A percentile compares a stretch with the other conserved stretches of the same genome.
Conservation (phyloP, 192 early-diverging fungal genomes). For the Coemansia sp. region DNA sequence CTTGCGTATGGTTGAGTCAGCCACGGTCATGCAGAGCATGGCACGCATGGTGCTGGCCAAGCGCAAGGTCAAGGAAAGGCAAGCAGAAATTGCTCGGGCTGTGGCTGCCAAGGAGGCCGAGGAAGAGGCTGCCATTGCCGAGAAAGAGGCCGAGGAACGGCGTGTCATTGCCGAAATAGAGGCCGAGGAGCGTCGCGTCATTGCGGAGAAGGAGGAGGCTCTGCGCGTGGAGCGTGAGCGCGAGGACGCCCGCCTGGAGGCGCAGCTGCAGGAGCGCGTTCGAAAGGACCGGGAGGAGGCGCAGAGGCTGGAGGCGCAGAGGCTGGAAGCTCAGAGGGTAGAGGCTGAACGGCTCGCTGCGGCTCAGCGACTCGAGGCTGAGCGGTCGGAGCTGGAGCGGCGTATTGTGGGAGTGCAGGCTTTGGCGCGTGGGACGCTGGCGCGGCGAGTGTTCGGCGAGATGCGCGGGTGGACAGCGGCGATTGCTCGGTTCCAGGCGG, state of each 20-base stretch:
- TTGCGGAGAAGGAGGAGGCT: constrained; percentile 5
- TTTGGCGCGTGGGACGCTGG: constrained; percentile 57
- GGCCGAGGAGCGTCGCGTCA: constrained; percentile 1
- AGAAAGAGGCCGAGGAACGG: constrained; percentile 11
- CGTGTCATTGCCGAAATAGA: constrained; percentile 22
- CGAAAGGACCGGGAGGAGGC: constrained; percentile 13
- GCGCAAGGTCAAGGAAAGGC: constrained; percentile 22
- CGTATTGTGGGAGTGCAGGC: constrained; percentile 57
- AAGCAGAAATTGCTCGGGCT: constrained; percentile 7
- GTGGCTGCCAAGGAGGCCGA: constrained; percentile 2
- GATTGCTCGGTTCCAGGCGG: constrained; percentile 48
- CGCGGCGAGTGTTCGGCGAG: constrained; percentile 54
- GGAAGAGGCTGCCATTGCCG: neutral
- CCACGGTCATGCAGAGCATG: constrained; percentile 55
- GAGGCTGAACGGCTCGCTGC: neutral
- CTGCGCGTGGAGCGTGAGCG: constrained; percentile 7
- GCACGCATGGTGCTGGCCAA: constrained; percentile 57
- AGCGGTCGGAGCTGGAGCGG: constrained; percentile 46
- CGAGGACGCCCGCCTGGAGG: constrained; percentile 9
- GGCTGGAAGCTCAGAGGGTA: neutral
- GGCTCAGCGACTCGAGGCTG: constrained; percentile 17
- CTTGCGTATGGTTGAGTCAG: constrained; percentile 55
- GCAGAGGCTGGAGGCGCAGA: neutral
- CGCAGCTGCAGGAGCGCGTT: constrained; percentile 18
- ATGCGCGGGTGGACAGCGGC: constrained; percentile 53